Evolutionary conservation across 2,329 filamentous ascomycete genomes (phyloP).

Genomic region (Chrysoporthe cubensis): DNA sequence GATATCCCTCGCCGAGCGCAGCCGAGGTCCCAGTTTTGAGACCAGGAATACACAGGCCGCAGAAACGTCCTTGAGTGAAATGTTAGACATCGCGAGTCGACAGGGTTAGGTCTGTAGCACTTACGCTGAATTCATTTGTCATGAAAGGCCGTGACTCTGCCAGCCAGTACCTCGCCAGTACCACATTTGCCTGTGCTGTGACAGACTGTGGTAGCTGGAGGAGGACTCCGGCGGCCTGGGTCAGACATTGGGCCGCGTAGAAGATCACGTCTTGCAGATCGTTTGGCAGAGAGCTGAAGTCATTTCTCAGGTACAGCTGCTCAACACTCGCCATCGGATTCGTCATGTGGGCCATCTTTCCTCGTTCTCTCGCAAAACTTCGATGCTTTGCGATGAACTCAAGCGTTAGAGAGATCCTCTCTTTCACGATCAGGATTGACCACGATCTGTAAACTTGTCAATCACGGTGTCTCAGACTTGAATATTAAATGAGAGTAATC

Average conservation of each 20-base stretch:
- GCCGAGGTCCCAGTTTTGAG: constrained; percentile 78
- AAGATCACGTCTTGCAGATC: constrained; percentile 75
- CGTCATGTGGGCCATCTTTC: constrained; percentile 61
- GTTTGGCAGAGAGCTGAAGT: constrained; percentile 62
- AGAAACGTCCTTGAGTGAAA: constrained; percentile 69
- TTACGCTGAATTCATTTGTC: constrained; percentile 61
- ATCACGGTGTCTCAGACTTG: not conserved
- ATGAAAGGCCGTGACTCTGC: constrained; percentile 52
- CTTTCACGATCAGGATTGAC: not conserved
- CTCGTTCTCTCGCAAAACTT: not conserved
- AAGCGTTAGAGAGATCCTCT: not conserved
- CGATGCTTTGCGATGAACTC: not conserved
- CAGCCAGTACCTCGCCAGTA: constrained; percentile 82
- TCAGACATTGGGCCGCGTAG: constrained; percentile 72
- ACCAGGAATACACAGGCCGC: constrained; percentile 80
- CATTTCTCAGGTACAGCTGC: constrained; percentile 64
- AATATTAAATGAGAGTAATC: not conserved
- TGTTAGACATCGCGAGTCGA: not conserved
- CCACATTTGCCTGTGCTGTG: constrained; percentile 81
- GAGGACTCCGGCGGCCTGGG: constrained; percentile 78
- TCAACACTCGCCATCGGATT: constrained; percentile 75
- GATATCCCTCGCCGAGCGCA: constrained; percentile 77
- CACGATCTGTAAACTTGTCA: not conserved
- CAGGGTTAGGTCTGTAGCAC: constrained; percentile 23
- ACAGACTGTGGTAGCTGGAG: constrained; percentile 84